Percentiles rank a stretch among this genome's conserved stretches.
Evolutionary conservation across 2,329 filamentous ascomycete genomes (phyloP).

Genomic region (Beauveria rudraprayagi): DNA sequence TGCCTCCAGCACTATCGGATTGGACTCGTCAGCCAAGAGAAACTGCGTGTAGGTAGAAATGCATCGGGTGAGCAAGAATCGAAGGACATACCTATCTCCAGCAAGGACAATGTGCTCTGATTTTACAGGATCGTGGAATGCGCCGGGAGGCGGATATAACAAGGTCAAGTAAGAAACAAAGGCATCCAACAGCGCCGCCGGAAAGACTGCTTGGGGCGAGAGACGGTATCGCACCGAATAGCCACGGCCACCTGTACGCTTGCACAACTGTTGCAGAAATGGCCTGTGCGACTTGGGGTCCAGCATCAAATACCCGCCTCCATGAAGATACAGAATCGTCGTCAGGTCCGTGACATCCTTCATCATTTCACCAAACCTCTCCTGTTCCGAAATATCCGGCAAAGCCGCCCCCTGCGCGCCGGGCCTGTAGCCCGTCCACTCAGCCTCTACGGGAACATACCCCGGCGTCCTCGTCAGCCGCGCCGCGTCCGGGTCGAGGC

Average conservation of each 20-base stretch:
- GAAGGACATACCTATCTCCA: conserved; percentile 51
- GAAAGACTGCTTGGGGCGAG: conserved; percentile 67
- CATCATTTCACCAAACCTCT: conserved; percentile 61
- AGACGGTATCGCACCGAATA: conserved; percentile 70
- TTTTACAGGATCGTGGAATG: conserved; percentile 57
- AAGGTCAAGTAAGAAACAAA: conserved; percentile 65
- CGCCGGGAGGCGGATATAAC: conserved; percentile 60
- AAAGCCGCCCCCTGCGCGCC: conserved; percentile 41
- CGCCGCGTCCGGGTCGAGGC: conserved; percentile 9
- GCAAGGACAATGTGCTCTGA: conserved; percentile 61
- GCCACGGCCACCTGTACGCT: conserved; percentile 57
- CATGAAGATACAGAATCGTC: conserved; percentile 68
- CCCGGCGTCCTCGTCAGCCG: conserved; percentile 36
- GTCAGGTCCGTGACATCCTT: conserved; percentile 54
- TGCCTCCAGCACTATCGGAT: conserved; percentile 57
- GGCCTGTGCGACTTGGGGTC: conserved; percentile 61
- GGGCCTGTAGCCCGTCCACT: conserved; percentile 67
- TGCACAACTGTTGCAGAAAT: conserved; percentile 52
- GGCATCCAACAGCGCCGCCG: conserved; percentile 64
- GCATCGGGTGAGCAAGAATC: neutral
- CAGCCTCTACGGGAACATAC: conserved; percentile 52
- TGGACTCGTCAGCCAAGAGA: neutral
- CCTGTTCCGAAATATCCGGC: conserved; percentile 50
- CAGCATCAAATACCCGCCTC: conserved; percentile 65
- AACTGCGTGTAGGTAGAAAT: neutral